These are phyloP conservation scores for Neurospora cerealis DNA, from an alignment of 495 filamentous ascomycete genomes.

Conservation along the genomic window DNA sequence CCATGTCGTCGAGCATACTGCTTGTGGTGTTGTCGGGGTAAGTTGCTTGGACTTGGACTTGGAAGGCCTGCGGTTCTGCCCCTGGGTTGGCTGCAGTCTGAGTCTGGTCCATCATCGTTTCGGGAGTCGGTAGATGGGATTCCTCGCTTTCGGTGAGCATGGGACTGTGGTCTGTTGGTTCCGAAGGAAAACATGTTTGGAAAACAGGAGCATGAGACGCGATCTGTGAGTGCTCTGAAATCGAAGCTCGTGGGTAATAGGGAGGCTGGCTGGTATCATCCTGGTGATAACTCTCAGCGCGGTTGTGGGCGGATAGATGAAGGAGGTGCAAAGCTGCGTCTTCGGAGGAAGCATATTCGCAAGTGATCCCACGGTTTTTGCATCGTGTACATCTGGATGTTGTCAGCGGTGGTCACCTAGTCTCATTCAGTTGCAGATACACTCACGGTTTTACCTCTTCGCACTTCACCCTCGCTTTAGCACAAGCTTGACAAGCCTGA, in stretches of 20 bases:
- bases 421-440: background rate
- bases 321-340: conserved; percentile 24
- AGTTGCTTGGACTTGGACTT: background rate
- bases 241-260: background rate
- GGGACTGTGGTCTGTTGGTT: background rate
- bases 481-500: conserved; percentile 44
- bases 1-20: conserved; percentile 8
- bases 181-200: background rate
- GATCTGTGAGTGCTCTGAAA: background rate
- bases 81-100: background rate
- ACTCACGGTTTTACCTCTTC: conserved; percentile 35
- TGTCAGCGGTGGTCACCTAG: background rate
- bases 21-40: conserved; percentile 7
- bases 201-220: background rate
- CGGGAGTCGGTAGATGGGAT: conserved; percentile 19
- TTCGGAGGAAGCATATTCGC: conserved; percentile 35
- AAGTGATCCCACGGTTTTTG: conserved; percentile 33
- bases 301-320: conserved; percentile 21
- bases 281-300: conserved; percentile 4
- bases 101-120: conserved; percentile 16
- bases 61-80: background rate
- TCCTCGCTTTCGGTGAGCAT: conserved; percentile 14
- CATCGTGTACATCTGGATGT: conserved; percentile 34
- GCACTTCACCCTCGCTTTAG: conserved; percentile 44
- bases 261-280: background rate